A percentile compares a stretch with the other conserved stretches of the same genome.
Conservation (phyloP, 2,329 filamentous ascomycete genomes). For the Penicillium occitanis region DNA sequence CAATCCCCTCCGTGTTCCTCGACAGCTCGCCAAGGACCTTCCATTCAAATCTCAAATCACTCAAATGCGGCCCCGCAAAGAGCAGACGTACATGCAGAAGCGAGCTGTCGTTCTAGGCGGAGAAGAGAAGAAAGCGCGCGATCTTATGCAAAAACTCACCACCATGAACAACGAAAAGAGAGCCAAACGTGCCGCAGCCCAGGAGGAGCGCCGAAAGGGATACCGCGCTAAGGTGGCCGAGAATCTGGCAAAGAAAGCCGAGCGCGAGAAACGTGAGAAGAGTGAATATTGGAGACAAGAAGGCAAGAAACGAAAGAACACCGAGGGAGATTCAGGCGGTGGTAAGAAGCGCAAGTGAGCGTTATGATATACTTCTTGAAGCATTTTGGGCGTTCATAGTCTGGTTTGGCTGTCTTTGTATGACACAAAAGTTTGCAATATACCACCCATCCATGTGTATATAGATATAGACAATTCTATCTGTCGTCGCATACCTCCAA, state of each 20-base stretch:
- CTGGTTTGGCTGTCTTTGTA: not conserved
- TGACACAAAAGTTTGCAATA: conserved; percentile 18
- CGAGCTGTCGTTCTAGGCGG: conserved; percentile 81
- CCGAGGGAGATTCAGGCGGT: conserved; percentile 53
- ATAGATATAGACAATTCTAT: not conserved
- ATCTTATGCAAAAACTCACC: conserved; percentile 89
- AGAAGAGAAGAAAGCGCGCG: conserved; percentile 85
- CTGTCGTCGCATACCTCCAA: not conserved
- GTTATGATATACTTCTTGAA: conserved; percentile 1
- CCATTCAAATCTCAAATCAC: conserved; percentile 92
- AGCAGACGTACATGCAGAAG: conserved; percentile 89
- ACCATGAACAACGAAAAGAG: conserved; percentile 88
- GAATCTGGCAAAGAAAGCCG: conserved; percentile 78
- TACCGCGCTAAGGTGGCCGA: conserved; percentile 83
- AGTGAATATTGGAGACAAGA: conserved; percentile 92
- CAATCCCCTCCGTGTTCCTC: conserved; percentile 60
- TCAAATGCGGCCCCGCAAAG: conserved; percentile 74
- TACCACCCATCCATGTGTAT: not conserved
- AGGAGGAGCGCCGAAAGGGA: conserved; percentile 79
- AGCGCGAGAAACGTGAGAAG: conserved; percentile 84
- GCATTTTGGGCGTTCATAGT: conserved; percentile 18
- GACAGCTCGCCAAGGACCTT: conserved; percentile 67
- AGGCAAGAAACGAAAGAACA: conserved; percentile 71
- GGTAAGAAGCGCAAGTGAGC: conserved; percentile 49
- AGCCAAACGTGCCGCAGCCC: conserved; percentile 76